Evolutionary conservation across 306 rosid species (phyloP).

Genomic region (Acacia crassicarpa): DNA sequence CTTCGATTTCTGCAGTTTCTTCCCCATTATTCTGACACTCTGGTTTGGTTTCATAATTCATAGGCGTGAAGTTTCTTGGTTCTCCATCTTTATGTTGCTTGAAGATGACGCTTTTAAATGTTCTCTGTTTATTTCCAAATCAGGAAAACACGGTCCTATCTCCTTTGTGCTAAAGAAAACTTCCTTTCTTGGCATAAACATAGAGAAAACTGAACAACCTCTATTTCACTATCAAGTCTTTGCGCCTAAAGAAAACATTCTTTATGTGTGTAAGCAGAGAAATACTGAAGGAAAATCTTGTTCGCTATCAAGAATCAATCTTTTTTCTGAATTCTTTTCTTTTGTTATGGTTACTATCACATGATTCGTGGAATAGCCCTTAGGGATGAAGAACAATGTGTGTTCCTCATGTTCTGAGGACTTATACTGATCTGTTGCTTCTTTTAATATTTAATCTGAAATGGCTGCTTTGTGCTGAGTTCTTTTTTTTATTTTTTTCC

Average conservation of each 20-base stretch:
- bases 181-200: neutral
- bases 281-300: neutral
- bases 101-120: neutral
- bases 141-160: neutral
- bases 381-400: neutral
- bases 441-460: neutral
- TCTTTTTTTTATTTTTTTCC: neutral
- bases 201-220: neutral
- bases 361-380: conserved; percentile 4
- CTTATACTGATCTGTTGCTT: neutral
- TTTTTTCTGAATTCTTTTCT: neutral
- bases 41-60: neutral
- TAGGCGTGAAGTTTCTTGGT: neutral
- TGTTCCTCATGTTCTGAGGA: neutral
- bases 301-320: neutral
- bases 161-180: neutral
- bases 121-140: conserved; percentile 19
- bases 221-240: neutral
- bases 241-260: neutral
- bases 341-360: conserved; percentile 12
- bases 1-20: neutral
- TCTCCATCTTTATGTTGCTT: neutral
- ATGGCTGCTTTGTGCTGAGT: neutral
- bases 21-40: neutral
- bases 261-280: neutral